Evolutionary conservation across 139 green algal genomes (phyloP), one percentile per base, ranked within the genome.

Genomic region (Desmodesmus armatus): DNA sequence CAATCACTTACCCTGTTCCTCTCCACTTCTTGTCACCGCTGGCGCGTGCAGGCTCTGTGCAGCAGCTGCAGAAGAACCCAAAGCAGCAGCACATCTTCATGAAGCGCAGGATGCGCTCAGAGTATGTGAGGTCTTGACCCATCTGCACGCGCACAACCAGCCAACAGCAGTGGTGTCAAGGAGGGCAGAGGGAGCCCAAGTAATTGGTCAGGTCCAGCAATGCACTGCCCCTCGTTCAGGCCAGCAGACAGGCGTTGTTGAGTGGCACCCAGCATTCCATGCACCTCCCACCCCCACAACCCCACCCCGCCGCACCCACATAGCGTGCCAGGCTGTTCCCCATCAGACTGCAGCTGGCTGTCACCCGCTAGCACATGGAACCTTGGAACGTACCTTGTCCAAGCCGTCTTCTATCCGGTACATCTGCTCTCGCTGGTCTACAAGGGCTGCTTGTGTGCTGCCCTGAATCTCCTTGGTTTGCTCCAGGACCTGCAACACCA

Each of bases 1-100:
- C 13, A 13, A 19, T 13, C 7, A 27, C 37, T 75, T 19, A 75
- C 67, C 37, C 25, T 49, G 47, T 7, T 7, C 44, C 63, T 31
- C 82, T 49, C 82, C 82, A 87, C 23, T 76, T 35, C 33, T 41
- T 53, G 43, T 87, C 82, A 15, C 19, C 37, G 15, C 77, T 43
- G n/a, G 29, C 62, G 15, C 82, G 51, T 23, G 15, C 29, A 4
- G 82, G 82, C 60, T 87, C 89, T 29, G 87, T 91, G 85, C 90
- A 93, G 44, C 53, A 78, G 62, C 82, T 83, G 80, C 79, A 93
- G 44, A 93, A 55, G 72, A 87, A 90, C 75, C 88, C 39, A 21
- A 88, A 83, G 75, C 90, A 93, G 88, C 90, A 92, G 77, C 90
- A 93, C 11, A 88, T 66, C 53, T 76, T 73, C 90, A 93, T 93